Evolutionary conservation across 805 yeast genomes (phyloP).

Genomic region (Starmerella stellata): DNA sequence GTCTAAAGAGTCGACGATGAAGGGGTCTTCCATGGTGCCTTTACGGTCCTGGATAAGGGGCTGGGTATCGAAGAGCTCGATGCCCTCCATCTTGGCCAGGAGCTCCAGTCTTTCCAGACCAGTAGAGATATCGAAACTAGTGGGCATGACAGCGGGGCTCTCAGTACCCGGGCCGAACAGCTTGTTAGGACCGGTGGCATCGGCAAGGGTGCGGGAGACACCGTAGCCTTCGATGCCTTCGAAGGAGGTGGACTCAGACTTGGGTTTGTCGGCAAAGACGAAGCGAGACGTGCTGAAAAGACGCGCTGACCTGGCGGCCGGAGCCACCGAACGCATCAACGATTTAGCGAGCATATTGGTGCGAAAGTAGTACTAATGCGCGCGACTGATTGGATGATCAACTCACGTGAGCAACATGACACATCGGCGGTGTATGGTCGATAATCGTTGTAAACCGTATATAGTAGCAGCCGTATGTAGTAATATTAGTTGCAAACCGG

Average conservation of each 20-base stretch:
- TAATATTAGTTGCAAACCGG: no score
- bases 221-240: conserved; percentile 12
- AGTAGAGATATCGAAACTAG: conserved; percentile 90
- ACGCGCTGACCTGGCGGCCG: conserved; percentile 9
- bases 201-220: conserved; percentile 31
- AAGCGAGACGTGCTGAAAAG: conserved; percentile 5
- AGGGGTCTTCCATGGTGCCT: conserved; percentile 84
- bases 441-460: no score
- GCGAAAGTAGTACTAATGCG: no score
- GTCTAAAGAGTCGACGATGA: conserved; percentile 74
- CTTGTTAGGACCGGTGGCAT: conserved; percentile 59
- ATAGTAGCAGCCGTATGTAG: no score
- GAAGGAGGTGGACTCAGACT: conserved; percentile 7
- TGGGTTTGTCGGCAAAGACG: background rate
- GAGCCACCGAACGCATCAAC: conserved; percentile 10
- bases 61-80: conserved; percentile 69
- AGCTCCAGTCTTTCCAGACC: conserved; percentile 95
- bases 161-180: conserved; percentile 81
- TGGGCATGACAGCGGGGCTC: conserved; percentile 46
- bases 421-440: no score
- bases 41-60: conserved; percentile 74
- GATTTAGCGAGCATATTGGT: conserved; percentile 10
- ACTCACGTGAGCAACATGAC: no score
- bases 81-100: conserved; percentile 87
- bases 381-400: no score